Evolutionary conservation across 257 asterid genomes (phyloP).

Genomic region (Jacaranda mimosifolia): DNA sequence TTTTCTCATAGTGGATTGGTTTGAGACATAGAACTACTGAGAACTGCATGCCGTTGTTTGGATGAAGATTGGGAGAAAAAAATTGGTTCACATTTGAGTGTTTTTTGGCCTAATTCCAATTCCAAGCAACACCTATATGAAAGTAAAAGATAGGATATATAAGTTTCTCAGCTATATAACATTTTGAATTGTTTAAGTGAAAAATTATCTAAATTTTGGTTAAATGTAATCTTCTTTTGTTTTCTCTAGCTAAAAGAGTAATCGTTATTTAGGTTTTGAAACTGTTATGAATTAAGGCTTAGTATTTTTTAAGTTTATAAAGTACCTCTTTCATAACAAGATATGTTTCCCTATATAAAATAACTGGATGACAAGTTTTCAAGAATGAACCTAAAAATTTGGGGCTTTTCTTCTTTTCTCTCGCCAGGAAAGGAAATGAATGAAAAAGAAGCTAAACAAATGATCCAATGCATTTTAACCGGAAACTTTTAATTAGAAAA

Average conservation of each 20-base stretch:
- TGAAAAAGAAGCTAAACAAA: conserved; percentile 12
- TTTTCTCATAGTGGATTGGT: conserved; percentile 1
- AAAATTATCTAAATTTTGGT: background rate
- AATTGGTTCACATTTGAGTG: background rate
- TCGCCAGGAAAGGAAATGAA: conserved; percentile 3
- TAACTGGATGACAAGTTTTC: conserved; percentile 7
- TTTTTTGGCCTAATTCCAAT: background rate
- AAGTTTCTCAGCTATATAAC: background rate
- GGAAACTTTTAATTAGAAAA: background rate
- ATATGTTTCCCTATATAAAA: background rate
- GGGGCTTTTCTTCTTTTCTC: background rate
- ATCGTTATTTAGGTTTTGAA: conserved; percentile 16
- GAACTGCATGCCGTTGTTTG: conserved; percentile 2
- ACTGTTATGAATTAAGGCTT: background rate
- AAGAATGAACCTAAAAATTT: background rate
- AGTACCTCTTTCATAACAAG: background rate
- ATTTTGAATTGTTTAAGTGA: background rate
- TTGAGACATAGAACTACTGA: background rate
- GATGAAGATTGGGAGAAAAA: background rate
- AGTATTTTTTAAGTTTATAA: background rate
- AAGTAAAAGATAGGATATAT: background rate
- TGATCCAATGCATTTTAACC: background rate
- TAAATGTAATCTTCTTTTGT: background rate
- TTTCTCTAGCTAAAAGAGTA: background rate
- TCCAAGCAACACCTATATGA: background rate